phyloP scores from a whole-genome alignment of 257 asterid species.

The Hygrophila difformis region DNA sequence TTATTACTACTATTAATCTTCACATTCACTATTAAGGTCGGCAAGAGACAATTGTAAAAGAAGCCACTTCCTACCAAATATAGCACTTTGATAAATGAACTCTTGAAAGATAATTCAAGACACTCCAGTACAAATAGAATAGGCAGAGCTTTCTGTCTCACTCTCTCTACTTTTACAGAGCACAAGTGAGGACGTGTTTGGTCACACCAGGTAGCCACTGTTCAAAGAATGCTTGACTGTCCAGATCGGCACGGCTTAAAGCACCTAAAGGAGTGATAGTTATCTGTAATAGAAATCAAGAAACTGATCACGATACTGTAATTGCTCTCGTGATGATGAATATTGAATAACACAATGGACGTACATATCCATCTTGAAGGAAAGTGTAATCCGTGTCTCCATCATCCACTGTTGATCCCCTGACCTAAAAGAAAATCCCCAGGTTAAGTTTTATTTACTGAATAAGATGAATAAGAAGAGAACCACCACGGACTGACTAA shows the following conservation, averaged over 20 bases:
- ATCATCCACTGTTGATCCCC: conserved; percentile 38
- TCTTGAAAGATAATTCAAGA: too few species aligned
- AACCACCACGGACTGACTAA: conserved; percentile 5
- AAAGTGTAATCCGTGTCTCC: conserved; percentile 54
- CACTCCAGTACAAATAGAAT: too few species aligned
- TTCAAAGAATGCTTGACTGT: conserved; percentile 42
- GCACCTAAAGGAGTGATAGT: conserved; percentile 75
- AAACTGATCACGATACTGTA: conserved; percentile 1
- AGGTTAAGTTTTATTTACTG: neutral
- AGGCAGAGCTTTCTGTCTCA: too few species aligned
- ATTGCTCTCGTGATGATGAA: neutral
- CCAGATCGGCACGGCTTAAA: conserved; percentile 51
- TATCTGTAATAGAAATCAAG: conserved; percentile 41
- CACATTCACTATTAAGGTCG: too few species aligned
- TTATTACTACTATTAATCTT: too few species aligned
- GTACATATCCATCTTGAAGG: conserved; percentile 76
- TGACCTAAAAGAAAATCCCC: conserved; percentile 33
- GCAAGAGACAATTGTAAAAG: too few species aligned
- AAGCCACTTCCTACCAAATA: too few species aligned
- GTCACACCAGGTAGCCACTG: conserved; percentile 47
- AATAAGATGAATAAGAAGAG: conserved; percentile 11
- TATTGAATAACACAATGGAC: too few species aligned
- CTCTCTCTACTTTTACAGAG: conserved; percentile 44
- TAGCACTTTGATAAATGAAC: too few species aligned
- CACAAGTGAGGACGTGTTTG: conserved; percentile 29